Evolutionary conservation across 2,329 filamentous ascomycete genomes (phyloP).

Genomic region (Colletotrichum filicis): DNA sequence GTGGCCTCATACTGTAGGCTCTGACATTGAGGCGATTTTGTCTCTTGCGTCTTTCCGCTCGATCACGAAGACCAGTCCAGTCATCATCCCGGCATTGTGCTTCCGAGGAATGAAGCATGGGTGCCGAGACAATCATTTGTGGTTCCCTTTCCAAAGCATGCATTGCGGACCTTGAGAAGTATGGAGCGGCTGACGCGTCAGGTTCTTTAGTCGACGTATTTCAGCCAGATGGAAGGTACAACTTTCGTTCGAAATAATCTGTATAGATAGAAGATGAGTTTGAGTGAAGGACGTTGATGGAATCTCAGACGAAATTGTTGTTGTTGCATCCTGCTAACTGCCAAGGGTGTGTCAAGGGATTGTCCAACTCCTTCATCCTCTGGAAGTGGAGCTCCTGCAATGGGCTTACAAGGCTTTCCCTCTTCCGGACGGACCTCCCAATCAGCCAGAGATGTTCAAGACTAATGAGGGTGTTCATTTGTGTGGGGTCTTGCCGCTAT

Average conservation of each 20-base stretch:
- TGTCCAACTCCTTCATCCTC: not conserved
- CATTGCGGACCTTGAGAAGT: not conserved
- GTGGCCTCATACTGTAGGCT: conserved; percentile 44
- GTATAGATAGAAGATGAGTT: not conserved
- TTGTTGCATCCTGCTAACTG: not conserved
- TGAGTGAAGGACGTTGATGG: not conserved
- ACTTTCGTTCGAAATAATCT: not conserved
- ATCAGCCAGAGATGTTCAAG: not conserved
- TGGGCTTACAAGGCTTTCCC: conserved; percentile 19
- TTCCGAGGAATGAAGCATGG: conserved; percentile 9
- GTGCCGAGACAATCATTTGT: not conserved
- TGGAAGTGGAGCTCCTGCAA: not conserved
- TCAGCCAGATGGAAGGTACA: not conserved
- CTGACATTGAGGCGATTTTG: conserved; percentile 50
- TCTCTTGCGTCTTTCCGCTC: conserved; percentile 44
- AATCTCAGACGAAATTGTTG: not conserved
- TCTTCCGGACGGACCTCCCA: not conserved
- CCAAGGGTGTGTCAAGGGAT: not conserved
- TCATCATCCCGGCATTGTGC: conserved; percentile 41
- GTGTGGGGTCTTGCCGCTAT: not conserved
- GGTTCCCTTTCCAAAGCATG: not conserved
- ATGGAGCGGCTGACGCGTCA: not conserved
- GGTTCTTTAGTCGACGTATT: not conserved
- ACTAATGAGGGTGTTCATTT: not conserved
- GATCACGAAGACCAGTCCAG: conserved; percentile 46